phyloP scores from a whole-genome alignment of 1,284 basidiomycete species.

The Bondarzewia mesenterica region DNA sequence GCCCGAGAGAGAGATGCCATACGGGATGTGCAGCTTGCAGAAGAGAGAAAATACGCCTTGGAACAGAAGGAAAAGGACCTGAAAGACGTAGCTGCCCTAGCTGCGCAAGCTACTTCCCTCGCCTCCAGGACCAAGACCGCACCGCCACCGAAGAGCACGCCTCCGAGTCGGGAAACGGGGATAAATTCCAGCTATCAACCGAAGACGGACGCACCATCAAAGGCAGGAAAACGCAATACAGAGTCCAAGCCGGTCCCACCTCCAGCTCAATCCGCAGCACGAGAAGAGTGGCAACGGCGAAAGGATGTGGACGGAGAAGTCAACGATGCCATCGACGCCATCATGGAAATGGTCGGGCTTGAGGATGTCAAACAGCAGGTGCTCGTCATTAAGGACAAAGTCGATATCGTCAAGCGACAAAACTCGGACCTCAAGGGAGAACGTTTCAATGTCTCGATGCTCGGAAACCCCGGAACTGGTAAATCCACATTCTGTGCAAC shows the following conservation, averaged over 20 bases:
- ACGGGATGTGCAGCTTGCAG: constrained; percentile 21
- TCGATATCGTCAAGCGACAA: constrained; percentile 21
- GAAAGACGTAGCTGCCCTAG: constrained; percentile 11
- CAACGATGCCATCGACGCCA: constrained; percentile 20
- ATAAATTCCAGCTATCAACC: neutral
- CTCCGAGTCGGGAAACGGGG: no score
- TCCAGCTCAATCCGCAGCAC: constrained; percentile 4
- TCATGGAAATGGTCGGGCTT: constrained; percentile 26
- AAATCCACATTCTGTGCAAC: neutral
- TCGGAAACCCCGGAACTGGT: constrained; percentile 30
- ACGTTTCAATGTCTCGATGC: constrained; percentile 23
- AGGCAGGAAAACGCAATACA: neutral
- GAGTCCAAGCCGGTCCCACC: neutral
- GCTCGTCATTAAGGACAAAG: constrained; percentile 22
- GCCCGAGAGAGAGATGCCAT: constrained; percentile 14
- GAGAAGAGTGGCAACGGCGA: constrained; percentile 20
- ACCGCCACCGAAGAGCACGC: neutral
- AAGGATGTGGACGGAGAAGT: constrained; percentile 21
- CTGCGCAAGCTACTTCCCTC: neutral
- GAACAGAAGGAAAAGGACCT: constrained; percentile 27
- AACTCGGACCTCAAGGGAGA: constrained; percentile 23
- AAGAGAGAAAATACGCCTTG: constrained; percentile 21
- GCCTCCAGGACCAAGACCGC: neutral
- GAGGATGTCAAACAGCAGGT: constrained; percentile 24
- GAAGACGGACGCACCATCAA: neutral